Conservation (phyloP, 2,329 filamentous ascomycete species). For the Tothia fuscella region DNA sequence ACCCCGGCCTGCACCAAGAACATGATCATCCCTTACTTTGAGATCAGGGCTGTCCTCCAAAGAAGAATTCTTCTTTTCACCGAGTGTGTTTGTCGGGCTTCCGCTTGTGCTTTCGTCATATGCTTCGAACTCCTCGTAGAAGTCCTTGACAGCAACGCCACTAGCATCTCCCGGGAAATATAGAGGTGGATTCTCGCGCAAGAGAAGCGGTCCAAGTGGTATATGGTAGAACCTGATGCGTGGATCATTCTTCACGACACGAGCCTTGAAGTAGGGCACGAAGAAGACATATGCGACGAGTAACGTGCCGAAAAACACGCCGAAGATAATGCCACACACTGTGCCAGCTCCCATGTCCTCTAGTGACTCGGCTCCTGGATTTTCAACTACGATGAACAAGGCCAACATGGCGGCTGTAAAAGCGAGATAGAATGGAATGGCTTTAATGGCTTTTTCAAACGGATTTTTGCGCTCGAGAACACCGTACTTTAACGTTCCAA, state of each 20-base stretch:
- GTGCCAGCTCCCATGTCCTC: slow-evolving; percentile 21
- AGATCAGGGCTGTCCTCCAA: slow-evolving; percentile 37
- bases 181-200: slow-evolving; percentile 28
- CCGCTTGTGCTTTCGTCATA: not conserved
- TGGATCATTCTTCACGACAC: slow-evolving; percentile 49
- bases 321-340: slow-evolving; percentile 19
- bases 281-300: slow-evolving; percentile 33
- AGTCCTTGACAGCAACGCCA: slow-evolving; percentile 27
- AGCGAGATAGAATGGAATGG: slow-evolving; percentile 64
- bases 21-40: slow-evolving; percentile 46
- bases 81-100: not conserved
- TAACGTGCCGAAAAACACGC: slow-evolving; percentile 14
- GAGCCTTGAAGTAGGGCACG: slow-evolving; percentile 46
- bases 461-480: slow-evolving; percentile 63
- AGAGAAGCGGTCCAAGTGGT: slow-evolving; percentile 40
- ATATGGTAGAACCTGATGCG: slow-evolving; percentile 45
- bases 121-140: slow-evolving; percentile 23
- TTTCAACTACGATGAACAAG: slow-evolving; percentile 48
- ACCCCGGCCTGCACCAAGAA: no score
- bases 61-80: slow-evolving; percentile 24
- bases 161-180: slow-evolving; percentile 29
- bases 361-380: slow-evolving; percentile 6
- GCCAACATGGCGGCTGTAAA: slow-evolving; percentile 54
- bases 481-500: slow-evolving; percentile 55
- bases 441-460: slow-evolving; percentile 59